Evolutionary conservation across 2,329 filamentous ascomycete genomes (phyloP).

Genomic region (Alternaria brassicae): DNA sequence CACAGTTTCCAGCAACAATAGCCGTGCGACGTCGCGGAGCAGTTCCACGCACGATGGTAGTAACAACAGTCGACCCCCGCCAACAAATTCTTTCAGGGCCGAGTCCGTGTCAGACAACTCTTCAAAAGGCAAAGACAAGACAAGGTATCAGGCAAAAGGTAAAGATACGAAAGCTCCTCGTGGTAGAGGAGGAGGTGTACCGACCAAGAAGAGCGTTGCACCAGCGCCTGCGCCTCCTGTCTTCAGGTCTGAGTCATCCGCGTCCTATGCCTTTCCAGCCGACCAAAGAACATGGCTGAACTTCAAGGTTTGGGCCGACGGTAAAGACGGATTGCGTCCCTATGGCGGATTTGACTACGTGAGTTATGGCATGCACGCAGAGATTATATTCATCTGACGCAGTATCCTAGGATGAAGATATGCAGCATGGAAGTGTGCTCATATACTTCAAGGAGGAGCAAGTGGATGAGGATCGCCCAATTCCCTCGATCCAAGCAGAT

Average conservation of each 20-base stretch:
- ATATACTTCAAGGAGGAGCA: slow-evolving; percentile 53
- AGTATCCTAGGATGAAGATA: slow-evolving; percentile 44
- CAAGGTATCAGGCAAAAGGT: slow-evolving; percentile 46
- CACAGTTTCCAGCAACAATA: slow-evolving; percentile 40
- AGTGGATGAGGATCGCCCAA: slow-evolving; percentile 41
- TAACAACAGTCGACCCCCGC: slow-evolving; percentile 19
- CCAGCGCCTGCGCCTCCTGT: slow-evolving; percentile 21
- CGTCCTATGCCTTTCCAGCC: slow-evolving; percentile 24
- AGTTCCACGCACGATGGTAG: slow-evolving; percentile 36
- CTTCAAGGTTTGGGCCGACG: slow-evolving; percentile 48
- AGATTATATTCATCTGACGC: background rate
- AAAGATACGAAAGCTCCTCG: slow-evolving; percentile 50
- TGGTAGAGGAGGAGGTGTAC: slow-evolving; percentile 50
- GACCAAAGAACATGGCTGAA: slow-evolving; percentile 44
- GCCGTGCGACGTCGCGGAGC: slow-evolving; percentile 39
- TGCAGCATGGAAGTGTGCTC: slow-evolving; percentile 49
- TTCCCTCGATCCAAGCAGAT: slow-evolving; percentile 47
- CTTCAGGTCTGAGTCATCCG: slow-evolving; percentile 37
- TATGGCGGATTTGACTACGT: slow-evolving; percentile 51
- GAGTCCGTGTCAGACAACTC: slow-evolving; percentile 38
- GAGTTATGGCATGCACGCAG: slow-evolving; percentile 18
- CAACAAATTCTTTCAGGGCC: slow-evolving; percentile 32
- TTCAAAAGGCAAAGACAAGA: slow-evolving; percentile 41
- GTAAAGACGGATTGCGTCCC: slow-evolving; percentile 37
- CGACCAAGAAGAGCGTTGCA: slow-evolving; percentile 37